Conservation (phyloP, 108 stramenopile genomes). For the Nannochloropsis gaditana region DNA sequence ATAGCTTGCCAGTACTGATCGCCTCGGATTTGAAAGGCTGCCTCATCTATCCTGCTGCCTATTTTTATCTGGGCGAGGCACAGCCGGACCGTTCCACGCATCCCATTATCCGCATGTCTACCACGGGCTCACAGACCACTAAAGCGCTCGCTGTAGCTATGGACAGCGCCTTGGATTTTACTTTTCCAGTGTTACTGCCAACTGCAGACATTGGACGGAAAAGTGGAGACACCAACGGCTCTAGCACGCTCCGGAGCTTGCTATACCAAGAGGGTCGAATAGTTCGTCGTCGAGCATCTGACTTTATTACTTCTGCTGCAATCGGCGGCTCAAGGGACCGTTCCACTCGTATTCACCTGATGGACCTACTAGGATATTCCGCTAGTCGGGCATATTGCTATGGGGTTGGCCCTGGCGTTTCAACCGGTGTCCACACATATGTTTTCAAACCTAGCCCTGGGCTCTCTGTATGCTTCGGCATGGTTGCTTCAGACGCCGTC, state of each 20-base stretch:
- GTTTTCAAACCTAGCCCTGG: not conserved
- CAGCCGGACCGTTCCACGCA: slow-evolving; percentile 11
- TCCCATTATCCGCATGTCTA: not conserved
- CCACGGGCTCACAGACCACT: not conserved
- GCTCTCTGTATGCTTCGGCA: not conserved
- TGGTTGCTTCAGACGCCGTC: not conserved
- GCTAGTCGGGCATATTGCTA: not conserved
- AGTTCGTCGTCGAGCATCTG: not conserved
- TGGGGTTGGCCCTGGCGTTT: not conserved
- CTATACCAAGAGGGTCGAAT: not conserved
- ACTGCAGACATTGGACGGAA: not conserved
- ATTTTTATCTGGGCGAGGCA: not conserved
- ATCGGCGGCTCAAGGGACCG: not conserved
- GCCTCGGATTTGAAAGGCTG: slow-evolving; percentile 12
- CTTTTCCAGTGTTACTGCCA: not conserved
- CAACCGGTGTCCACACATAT: not conserved
- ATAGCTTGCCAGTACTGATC: not conserved
- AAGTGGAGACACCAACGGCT: not conserved
- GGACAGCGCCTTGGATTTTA: not conserved
- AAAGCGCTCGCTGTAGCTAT: slow-evolving; percentile 16
- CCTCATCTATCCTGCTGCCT: slow-evolving; percentile 10
- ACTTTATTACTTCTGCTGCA: not conserved
- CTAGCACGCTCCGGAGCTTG: not conserved
- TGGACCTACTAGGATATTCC: not conserved
- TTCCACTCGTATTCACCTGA: not conserved